Evolutionary conservation across 495 filamentous ascomycete species (phyloP).

Genomic region (Usnea hakonensis): DNA sequence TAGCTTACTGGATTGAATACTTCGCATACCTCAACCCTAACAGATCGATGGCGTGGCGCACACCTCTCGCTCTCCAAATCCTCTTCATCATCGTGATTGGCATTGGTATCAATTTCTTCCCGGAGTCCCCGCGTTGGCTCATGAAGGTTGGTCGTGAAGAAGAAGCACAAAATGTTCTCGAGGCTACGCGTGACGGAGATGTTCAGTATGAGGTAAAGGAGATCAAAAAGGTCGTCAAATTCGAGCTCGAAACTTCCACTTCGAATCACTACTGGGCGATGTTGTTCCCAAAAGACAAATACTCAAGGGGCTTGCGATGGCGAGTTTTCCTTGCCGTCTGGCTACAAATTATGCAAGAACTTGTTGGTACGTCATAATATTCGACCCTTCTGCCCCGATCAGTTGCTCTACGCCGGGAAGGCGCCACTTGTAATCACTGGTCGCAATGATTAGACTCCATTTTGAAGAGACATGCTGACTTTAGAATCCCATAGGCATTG

Average conservation of each 20-base stretch:
- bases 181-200: constrained; percentile 26
- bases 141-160: constrained; percentile 45
- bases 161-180: constrained; percentile 45
- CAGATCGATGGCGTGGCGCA: constrained; percentile 37
- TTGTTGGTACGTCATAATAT: no score
- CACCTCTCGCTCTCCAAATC: constrained; percentile 40
- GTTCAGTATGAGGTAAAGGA: constrained; percentile 29
- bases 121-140: constrained; percentile 55
- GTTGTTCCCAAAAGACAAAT: constrained; percentile 33
- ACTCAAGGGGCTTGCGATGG: constrained; percentile 43
- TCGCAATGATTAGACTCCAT: no score
- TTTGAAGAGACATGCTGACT: no score
- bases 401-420: no score
- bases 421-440: no score
- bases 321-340: constrained; percentile 47
- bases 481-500: no score
- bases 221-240: constrained; percentile 28
- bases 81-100: constrained; percentile 47
- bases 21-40: constrained; percentile 41
- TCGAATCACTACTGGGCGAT: constrained; percentile 24
- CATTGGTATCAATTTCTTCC: constrained; percentile 48
- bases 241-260: constrained; percentile 24
- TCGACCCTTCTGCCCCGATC: no score
- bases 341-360: constrained; percentile 46
- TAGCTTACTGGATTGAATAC: constrained; percentile 58